Base-by-base conservation (phyloP, 768 basidiomycete genomes). In the Tricholoma matsutake region DNA sequence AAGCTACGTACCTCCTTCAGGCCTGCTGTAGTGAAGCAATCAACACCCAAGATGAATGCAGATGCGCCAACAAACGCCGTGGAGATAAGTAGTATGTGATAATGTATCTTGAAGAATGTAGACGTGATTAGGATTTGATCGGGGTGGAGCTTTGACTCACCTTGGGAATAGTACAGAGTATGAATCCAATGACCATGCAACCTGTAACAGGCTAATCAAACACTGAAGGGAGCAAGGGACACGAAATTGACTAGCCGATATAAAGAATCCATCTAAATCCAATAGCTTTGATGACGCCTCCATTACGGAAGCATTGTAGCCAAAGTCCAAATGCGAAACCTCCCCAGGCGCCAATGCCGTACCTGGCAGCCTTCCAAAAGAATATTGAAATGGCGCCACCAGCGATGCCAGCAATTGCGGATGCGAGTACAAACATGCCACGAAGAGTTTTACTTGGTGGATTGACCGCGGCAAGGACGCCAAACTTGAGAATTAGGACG, bases 1-100 rank as follows among this genome's bases (percentile, higher is more conserved):
- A 6, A 56, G 54, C 18, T 53, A 75, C 75, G 66, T 65, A 91
- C 94, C 86, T 97, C 95, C 78, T 98, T 98, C 57, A 98, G 81
- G 20, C 91, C 92, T 6, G 91, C 92, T 16, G 92, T 90, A 2
- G 94, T 91, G 73, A 86, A 97, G 72, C 96, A 97, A 74, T 98
- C 96, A 39, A 97, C 86, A 18, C 96, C 96, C 13, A 98, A 80
- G 59, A 95, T 93, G 72, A 97, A 89, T 0, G 94, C 89, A 18
- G 89, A 89, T 25, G 95, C 88, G 6, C 96, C 96, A 64, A 97
- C 93, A 67, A 92, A 83, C 49, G 94, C 90, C 41, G 95, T 96
- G 61, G 92, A 88, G 56, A 91, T 76, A 67, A 98, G 86, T 58
- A 97, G 76, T 69, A 94, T 80, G 72, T 94, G 90, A 76, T 92